These are phyloP conservation scores for Aspergillus asperescens DNA, from an alignment of 495 filamentous ascomycete species.

Conservation along the genomic window DNA sequence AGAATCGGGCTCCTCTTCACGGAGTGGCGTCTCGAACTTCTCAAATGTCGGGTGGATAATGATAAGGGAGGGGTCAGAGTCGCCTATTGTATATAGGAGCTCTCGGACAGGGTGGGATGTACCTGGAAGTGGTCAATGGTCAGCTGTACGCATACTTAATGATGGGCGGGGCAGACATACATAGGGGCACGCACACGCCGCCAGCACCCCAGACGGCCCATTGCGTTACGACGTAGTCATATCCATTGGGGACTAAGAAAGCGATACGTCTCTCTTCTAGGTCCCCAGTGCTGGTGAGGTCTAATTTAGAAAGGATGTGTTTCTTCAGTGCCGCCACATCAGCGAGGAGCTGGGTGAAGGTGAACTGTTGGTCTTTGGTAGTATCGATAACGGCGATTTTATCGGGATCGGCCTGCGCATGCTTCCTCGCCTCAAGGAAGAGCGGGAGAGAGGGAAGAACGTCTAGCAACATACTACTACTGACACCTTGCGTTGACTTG, in stretches of 20 bases:
- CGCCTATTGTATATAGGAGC: conserved; percentile 38
- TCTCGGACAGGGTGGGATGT: conserved; percentile 46
- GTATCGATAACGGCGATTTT: conserved; percentile 73
- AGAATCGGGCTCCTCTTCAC: conserved; percentile 21
- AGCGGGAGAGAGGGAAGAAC: conserved; percentile 64
- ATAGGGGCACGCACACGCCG: conserved; percentile 37
- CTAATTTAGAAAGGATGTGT: conserved; percentile 49
- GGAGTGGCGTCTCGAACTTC: conserved; percentile 28
- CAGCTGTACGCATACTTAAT: conserved; percentile 1
- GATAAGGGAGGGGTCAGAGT: conserved; percentile 41
- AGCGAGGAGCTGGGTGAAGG: conserved; percentile 69
- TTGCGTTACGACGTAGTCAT: conserved; percentile 83
- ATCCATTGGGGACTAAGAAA: conserved; percentile 82
- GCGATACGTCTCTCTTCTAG: conserved; percentile 72
- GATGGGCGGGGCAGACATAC: conserved; percentile 21
- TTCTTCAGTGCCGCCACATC: conserved; percentile 66
- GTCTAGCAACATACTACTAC: conserved; percentile 9
- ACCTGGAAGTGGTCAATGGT: conserved; percentile 18
- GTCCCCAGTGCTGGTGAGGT: conserved; percentile 40
- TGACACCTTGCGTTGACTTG: neutral
- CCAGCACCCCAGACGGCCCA: conserved; percentile 40
- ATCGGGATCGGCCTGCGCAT: conserved; percentile 55
- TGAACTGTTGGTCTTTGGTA: conserved; percentile 63
- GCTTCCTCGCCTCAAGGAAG: conserved; percentile 54
- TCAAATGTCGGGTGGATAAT: conserved; percentile 39